Evolutionary conservation across 495 filamentous ascomycete genomes (phyloP).

Genomic region (Thozetella sp.): DNA sequence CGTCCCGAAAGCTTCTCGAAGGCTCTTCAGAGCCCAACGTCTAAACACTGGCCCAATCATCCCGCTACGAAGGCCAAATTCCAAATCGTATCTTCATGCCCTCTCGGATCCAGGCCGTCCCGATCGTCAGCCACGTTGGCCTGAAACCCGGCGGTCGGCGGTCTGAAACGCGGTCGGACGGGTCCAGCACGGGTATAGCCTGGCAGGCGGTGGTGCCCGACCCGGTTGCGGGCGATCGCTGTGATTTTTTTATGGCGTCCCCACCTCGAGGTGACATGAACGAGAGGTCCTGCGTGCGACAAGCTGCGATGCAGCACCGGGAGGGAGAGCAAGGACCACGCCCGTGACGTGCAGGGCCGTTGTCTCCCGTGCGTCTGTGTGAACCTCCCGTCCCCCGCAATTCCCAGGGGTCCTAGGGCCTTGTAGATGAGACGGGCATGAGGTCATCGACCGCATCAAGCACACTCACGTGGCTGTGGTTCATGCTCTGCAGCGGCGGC

Average conservation of each 20-base stretch:
- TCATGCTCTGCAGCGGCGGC: too few relatives aligned
- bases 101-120: conserved; percentile 22
- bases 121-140: conserved; percentile 15
- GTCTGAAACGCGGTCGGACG: conserved; percentile 14
- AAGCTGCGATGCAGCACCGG: neutral
- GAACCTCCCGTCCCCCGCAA: neutral
- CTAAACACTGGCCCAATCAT: conserved; percentile 13
- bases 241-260: neutral
- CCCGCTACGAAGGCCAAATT: conserved; percentile 2
- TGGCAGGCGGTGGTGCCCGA: neutral
- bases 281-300: too few relatives aligned
- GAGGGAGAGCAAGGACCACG: neutral
- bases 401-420: neutral
- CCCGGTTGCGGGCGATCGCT: conserved; percentile 5
- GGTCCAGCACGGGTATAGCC: neutral
- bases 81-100: conserved; percentile 14
- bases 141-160: conserved; percentile 9
- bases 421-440: neutral
- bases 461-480: too few relatives aligned
- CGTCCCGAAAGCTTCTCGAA: conserved; percentile 1
- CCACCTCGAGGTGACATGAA: neutral
- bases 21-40: neutral
- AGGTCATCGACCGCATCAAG: neutral
- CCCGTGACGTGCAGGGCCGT: neutral
- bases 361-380: neutral